Percentiles rank a stretch among this genome's conserved stretches.
Evolutionary conservation across 2,329 filamentous ascomycete genomes (phyloP).

Genomic region (Phyllosticta citriasiana): DNA sequence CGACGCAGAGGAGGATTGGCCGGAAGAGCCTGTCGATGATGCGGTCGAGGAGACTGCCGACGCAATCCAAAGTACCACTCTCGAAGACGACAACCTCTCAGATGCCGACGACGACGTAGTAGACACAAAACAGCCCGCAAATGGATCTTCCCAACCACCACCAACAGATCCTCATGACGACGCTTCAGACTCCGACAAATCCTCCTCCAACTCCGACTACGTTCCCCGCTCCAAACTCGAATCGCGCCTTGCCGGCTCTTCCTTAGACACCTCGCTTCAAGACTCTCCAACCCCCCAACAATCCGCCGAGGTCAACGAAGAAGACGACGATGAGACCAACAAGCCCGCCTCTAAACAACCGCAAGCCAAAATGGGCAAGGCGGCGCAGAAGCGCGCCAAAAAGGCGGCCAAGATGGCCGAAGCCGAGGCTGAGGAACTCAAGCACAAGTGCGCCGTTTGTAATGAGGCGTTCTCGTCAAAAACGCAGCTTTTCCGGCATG

Average conservation of each 20-base stretch:
- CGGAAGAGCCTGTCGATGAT: slow-evolving; percentile 5
- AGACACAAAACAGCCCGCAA: neutral
- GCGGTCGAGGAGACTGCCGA: neutral
- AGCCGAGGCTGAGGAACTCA: slow-evolving; percentile 20
- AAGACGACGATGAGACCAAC: slow-evolving; percentile 11
- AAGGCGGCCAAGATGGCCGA: slow-evolving; percentile 33
- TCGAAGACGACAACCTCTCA: slow-evolving; percentile 12
- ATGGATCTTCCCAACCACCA: neutral
- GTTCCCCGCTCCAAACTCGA: slow-evolving; percentile 27
- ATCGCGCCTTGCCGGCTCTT: slow-evolving; percentile 20
- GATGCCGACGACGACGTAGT: slow-evolving; percentile 32
- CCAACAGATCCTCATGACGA: slow-evolving; percentile 11
- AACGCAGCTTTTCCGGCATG: slow-evolving; percentile 65
- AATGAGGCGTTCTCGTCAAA: slow-evolving; percentile 66
- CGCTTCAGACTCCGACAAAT: slow-evolving; percentile 4
- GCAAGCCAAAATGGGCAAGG: slow-evolving; percentile 36
- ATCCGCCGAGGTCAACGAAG: neutral
- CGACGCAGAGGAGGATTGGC: slow-evolving; percentile 19
- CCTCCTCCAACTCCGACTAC: slow-evolving; percentile 21
- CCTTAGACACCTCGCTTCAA: neutral
- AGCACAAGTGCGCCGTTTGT: slow-evolving; percentile 69
- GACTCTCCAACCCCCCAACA: neutral
- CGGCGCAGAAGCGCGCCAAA: slow-evolving; percentile 38
- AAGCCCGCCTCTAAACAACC: slow-evolving; percentile 5
- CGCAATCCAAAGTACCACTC: neutral